phyloP scores from a whole-genome alignment of 768 basidiomycete species.

The Phlegmacium glaucopus region DNA sequence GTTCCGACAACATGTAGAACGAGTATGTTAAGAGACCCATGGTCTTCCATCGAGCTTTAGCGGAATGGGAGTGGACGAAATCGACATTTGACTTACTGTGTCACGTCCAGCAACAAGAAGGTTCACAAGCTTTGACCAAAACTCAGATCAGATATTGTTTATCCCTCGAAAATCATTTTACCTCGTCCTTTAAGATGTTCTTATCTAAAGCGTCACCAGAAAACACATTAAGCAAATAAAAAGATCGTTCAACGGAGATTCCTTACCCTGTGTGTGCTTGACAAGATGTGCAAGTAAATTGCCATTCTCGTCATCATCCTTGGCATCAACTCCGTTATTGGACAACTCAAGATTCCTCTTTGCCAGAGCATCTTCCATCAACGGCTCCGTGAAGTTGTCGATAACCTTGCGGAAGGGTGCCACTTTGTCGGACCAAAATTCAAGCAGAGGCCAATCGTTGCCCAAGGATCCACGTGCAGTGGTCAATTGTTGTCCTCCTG shows the following conservation, averaged over 20 bases:
- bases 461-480: conserved; percentile 39
- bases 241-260: not conserved
- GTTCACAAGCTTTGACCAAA: conserved; percentile 13
- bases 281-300: conserved; percentile 45
- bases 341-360: conserved; percentile 32
- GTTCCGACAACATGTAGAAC: conserved; percentile 40
- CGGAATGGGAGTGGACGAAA: not conserved
- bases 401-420: conserved; percentile 41
- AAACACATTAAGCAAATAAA: not conserved
- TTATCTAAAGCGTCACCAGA: conserved; percentile 9
- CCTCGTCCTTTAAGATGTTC: conserved; percentile 37
- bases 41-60: conserved; percentile 23
- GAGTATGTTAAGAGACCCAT: conserved; percentile 38
- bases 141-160: not conserved
- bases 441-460: conserved; percentile 31
- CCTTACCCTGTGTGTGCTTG: conserved; percentile 38
- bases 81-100: conserved; percentile 25
- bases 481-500: conserved; percentile 39
- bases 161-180: not conserved
- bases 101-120: conserved; percentile 15
- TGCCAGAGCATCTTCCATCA: conserved; percentile 42
- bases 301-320: conserved; percentile 21
- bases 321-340: conserved; percentile 1
- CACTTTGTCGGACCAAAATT: conserved; percentile 49
- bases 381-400: conserved; percentile 45